These are phyloP conservation scores for Chaetomium fimeti DNA, from an alignment of 495 filamentous ascomycete genomes.

Conservation along the genomic window DNA sequence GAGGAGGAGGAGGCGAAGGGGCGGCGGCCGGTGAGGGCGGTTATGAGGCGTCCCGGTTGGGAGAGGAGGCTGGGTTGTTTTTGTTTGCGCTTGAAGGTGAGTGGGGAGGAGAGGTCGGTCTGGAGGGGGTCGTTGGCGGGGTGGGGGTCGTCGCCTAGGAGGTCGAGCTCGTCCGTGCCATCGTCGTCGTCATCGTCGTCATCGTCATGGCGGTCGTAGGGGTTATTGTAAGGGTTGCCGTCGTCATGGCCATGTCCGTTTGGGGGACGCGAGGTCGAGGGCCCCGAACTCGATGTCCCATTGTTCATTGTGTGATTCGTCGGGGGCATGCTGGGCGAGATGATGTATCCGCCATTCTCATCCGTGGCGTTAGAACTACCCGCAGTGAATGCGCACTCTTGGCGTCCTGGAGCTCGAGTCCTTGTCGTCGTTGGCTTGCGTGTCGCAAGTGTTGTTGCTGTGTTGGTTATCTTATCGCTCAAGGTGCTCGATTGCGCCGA, in stretches of 20 bases:
- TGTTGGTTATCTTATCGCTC: constrained; percentile 6
- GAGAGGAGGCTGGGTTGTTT: constrained; percentile 53
- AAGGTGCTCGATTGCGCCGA: too few relatives aligned
- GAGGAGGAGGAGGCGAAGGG: constrained; percentile 4
- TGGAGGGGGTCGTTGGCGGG: constrained; percentile 46
- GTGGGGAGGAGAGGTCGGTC: constrained; percentile 53
- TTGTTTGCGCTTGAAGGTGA: constrained; percentile 82
- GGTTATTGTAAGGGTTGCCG: constrained; percentile 24
- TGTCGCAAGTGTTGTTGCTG: constrained; percentile 3
- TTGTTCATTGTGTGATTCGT: constrained; percentile 28
- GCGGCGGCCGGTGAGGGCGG: constrained; percentile 53
- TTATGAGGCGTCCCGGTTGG: constrained; percentile 53
- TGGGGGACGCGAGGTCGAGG: constrained; percentile 30
- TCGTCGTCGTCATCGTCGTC: constrained; percentile 18
- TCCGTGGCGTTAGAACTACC: background rate
- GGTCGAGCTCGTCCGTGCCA: constrained; percentile 47
- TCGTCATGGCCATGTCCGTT: constrained; percentile 22
- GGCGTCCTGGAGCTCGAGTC: background rate
- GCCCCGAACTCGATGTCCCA: constrained; percentile 23
- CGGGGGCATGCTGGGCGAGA: constrained; percentile 23
- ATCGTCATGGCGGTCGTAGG: constrained; percentile 22
- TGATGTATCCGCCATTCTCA: constrained; percentile 9
- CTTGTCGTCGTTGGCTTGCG: constrained; percentile 6
- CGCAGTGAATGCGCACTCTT: background rate
- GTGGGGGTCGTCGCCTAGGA: constrained; percentile 42